Percentiles rank a stretch among this genome's conserved stretches.
Evolutionary conservation across 495 filamentous ascomycete species (phyloP).

Genomic region (Penicillium crystallinum): DNA sequence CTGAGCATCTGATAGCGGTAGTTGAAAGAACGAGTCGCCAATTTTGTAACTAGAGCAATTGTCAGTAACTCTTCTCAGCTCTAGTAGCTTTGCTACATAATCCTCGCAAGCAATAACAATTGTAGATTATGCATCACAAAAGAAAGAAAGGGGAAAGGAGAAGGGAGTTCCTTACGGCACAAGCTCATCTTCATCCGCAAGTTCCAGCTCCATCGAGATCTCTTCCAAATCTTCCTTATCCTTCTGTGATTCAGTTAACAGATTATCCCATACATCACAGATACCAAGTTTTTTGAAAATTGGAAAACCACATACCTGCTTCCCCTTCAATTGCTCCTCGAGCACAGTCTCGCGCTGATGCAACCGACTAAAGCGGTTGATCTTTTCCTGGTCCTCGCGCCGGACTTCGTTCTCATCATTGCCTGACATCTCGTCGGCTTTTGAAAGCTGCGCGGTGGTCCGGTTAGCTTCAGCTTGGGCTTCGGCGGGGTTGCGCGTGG

Average conservation of each 20-base stretch:
- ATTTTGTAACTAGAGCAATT: slow-evolving; percentile 73
- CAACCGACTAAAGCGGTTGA: slow-evolving; percentile 93
- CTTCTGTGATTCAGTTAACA: slow-evolving; percentile 55
- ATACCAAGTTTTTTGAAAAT: neutral
- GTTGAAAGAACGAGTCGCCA: slow-evolving; percentile 86
- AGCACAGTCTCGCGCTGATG: slow-evolving; percentile 77
- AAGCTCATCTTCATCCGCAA: slow-evolving; percentile 90
- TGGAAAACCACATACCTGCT: slow-evolving; percentile 59
- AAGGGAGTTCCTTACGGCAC: slow-evolving; percentile 60
- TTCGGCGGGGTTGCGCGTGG: slow-evolving; percentile 4
- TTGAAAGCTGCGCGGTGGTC: slow-evolving; percentile 62
- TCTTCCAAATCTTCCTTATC: slow-evolving; percentile 98
- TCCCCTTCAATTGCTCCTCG: slow-evolving; percentile 75
- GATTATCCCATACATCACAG: neutral
- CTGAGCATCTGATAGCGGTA: slow-evolving; percentile 79
- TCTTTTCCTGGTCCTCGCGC: slow-evolving; percentile 95
- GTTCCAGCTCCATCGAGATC: slow-evolving; percentile 81
- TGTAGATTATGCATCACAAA: neutral
- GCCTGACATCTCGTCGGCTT: slow-evolving; percentile 72
- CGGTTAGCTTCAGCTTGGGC: neutral
- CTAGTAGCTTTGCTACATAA: neutral
- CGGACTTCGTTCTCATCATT: slow-evolving; percentile 84
- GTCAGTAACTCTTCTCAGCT: neutral
- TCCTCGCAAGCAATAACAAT: neutral
- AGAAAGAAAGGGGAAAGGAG: neutral